phyloP scores from a whole-genome alignment of 2,329 filamentous ascomycete species.

The Penicillium glabrum region DNA sequence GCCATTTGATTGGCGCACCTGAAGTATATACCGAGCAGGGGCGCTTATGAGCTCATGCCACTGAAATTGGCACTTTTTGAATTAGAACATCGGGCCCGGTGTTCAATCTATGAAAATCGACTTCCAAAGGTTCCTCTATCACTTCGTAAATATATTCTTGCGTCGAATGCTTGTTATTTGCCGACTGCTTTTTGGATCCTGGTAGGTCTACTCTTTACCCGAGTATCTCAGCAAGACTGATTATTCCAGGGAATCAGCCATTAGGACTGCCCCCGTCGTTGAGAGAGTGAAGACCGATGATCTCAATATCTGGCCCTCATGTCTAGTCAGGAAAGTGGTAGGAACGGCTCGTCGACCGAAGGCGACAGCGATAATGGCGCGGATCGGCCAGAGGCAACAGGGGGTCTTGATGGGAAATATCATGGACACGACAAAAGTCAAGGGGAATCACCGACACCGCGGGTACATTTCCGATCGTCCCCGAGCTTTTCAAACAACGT shows the following conservation, averaged over 20 bases:
- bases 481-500: neutral
- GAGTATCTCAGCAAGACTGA: neutral
- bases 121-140: neutral
- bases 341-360: neutral
- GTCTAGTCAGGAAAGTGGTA: neutral
- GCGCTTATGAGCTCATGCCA: neutral
- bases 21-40: neutral
- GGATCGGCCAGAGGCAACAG: neutral
- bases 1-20: neutral
- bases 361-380: neutral
- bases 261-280: neutral
- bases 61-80: neutral
- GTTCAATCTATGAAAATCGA: no score
- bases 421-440: neutral
- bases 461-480: slow-evolving; percentile 20
- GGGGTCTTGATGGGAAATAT: neutral
- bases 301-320: neutral
- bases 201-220: neutral
- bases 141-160: neutral
- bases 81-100: neutral
- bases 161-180: neutral
- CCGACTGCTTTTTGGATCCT: neutral
- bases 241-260: neutral
- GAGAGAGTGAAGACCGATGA: neutral
- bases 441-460: neutral